phyloP scores from a whole-genome alignment of 352 stramenopile species.

The Globisporangium emineosum region DNA sequence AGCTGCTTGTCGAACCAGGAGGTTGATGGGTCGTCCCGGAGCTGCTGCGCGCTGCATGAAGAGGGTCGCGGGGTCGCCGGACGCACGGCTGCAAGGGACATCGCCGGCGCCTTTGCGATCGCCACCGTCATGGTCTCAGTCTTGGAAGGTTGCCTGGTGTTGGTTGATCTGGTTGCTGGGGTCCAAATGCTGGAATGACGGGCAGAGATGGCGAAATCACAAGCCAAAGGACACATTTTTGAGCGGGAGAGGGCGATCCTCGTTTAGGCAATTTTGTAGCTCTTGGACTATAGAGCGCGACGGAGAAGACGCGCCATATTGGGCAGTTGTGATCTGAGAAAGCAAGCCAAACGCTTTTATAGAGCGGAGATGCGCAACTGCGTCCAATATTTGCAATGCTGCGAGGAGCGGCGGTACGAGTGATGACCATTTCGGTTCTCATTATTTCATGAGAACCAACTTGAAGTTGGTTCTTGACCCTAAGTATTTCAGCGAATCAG shows the following conservation, averaged over 20 bases:
- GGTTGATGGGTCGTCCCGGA: background rate
- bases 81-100: background rate
- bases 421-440: no score
- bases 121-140: background rate
- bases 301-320: background rate
- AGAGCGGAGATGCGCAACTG: background rate
- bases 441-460: no score
- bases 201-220: background rate
- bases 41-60: background rate
- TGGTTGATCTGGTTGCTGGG: background rate
- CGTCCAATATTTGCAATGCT: background rate
- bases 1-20: background rate
- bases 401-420: no score
- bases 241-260: background rate
- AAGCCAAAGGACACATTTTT: background rate
- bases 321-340: background rate
- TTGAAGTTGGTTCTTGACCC: no score
- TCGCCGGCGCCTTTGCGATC: background rate
- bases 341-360: background rate
- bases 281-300: background rate
- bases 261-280: background rate
- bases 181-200: background rate
- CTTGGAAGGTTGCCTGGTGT: background rate
- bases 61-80: conserved; percentile 7
- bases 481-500: no score